These are phyloP conservation scores for Barnettozyma sucrosica DNA, from an alignment of 805 yeast genomes.

Conservation along the genomic window DNA sequence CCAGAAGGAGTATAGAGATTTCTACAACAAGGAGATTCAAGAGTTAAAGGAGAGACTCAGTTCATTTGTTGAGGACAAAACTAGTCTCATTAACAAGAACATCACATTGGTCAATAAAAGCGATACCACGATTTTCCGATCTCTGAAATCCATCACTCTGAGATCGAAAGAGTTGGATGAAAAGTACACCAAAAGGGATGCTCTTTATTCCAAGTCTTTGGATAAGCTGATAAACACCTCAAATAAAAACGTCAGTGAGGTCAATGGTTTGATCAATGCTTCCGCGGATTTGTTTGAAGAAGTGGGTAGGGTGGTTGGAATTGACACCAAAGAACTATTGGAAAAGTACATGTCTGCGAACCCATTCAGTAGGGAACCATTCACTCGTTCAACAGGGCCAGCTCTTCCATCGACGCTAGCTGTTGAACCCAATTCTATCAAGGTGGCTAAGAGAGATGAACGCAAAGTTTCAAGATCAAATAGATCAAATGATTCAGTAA, in stretches of 20 bases:
- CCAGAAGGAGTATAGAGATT: constrained; percentile 46
- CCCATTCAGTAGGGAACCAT: constrained; percentile 9
- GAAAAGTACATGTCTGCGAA: constrained; percentile 27
- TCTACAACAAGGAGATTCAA: constrained; percentile 40
- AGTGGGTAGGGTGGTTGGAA: constrained; percentile 29
- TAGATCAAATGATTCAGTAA: constrained; percentile 1
- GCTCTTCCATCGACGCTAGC: background rate
- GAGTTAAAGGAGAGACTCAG: constrained; percentile 34
- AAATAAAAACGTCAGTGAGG: constrained; percentile 43
- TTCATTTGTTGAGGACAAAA: constrained; percentile 32
- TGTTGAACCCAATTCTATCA: constrained; percentile 1
- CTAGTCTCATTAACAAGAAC: constrained; percentile 32
- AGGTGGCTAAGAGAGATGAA: constrained; percentile 1
- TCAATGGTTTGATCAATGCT: constrained; percentile 38
- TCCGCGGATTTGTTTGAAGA: constrained; percentile 42
- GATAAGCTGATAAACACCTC: constrained; percentile 39
- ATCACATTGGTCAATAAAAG: constrained; percentile 34
- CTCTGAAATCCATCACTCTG: constrained; percentile 42
- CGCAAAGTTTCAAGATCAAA: background rate
- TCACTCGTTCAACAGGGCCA: constrained; percentile 5
- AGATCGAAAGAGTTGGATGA: constrained; percentile 45
- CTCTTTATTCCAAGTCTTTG: constrained; percentile 37
- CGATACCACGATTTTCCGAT: constrained; percentile 44
- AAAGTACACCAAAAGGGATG: constrained; percentile 43
- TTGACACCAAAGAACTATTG: constrained; percentile 19